Evolutionary conservation across 768 basidiomycete genomes (phyloP).

Genomic region (Lyophyllum shimeji): DNA sequence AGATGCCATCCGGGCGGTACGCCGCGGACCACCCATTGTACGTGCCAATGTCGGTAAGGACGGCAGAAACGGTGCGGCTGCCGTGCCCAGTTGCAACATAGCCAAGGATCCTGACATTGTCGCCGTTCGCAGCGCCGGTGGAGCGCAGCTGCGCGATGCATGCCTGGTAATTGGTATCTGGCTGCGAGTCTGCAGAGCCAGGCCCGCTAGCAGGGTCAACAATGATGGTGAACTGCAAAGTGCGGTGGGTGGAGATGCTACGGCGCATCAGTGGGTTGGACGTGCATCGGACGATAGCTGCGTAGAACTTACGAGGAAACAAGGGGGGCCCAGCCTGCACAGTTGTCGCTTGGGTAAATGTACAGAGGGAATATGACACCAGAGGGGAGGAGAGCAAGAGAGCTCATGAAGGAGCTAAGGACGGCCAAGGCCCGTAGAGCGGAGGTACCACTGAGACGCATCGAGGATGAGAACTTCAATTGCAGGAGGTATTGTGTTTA

Average conservation of each 20-base stretch:
- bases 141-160: conserved; percentile 23
- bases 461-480: background rate
- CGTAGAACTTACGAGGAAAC: conserved; percentile 20
- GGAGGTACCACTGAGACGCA: background rate
- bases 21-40: conserved; percentile 28
- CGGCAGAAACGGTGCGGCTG: conserved; percentile 15
- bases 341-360: conserved; percentile 25
- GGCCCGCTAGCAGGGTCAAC: conserved; percentile 33
- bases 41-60: conserved; percentile 27
- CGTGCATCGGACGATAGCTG: background rate
- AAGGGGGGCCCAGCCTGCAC: conserved; percentile 25
- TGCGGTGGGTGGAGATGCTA: conserved; percentile 26
- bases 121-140: conserved; percentile 3
- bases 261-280: background rate
- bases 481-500: background rate
- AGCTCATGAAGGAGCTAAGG: conserved; percentile 8
- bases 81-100: conserved; percentile 30
- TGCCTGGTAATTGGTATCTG: conserved; percentile 27
- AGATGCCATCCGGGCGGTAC: conserved; percentile 32
- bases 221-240: conserved; percentile 27
- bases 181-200: conserved; percentile 23
- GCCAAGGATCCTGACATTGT: conserved; percentile 30
- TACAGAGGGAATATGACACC: conserved; percentile 32
- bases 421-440: background rate
- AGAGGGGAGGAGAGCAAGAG: conserved; percentile 18